A percentile compares a stretch with the other conserved stretches of the same genome.
phyloP scores from a whole-genome alignment of 768 basidiomycete species.

The Baorangia bicolor region DNA sequence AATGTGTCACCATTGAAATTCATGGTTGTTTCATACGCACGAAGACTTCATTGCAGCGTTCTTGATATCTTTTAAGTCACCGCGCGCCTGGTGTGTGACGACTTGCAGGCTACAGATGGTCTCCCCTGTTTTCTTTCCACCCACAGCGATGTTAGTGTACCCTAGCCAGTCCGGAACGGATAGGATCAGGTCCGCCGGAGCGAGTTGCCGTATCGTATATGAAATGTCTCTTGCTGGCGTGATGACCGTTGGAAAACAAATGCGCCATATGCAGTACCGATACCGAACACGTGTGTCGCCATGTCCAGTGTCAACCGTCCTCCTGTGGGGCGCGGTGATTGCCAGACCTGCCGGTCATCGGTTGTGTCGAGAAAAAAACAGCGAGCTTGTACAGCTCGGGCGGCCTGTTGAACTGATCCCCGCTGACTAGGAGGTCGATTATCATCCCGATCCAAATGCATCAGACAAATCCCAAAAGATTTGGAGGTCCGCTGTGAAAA shows the following conservation, averaged over 20 bases:
- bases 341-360: neutral
- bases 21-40: neutral
- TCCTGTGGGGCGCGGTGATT: neutral
- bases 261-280: neutral
- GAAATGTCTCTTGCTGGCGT: neutral
- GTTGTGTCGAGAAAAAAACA: neutral
- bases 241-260: too few species aligned
- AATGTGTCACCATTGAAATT: neutral
- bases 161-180: neutral
- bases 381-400: neutral
- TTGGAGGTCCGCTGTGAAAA: constrained; percentile 16
- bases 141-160: neutral
- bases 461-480: constrained; percentile 23
- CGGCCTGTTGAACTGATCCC: constrained; percentile 6
- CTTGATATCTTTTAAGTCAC: too few species aligned
- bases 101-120: neutral
- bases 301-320: neutral
- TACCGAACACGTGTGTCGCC: constrained; percentile 7
- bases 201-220: neutral
- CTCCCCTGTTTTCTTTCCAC: neutral
- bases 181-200: constrained; percentile 6
- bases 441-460: constrained; percentile 2
- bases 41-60: too few species aligned
- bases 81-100: neutral
- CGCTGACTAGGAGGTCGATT: constrained; percentile 6